Percentiles rank a stretch among this genome's conserved stretches.
Conservation (phyloP, 768 basidiomycete genomes). For the Panus rudis region DNA sequence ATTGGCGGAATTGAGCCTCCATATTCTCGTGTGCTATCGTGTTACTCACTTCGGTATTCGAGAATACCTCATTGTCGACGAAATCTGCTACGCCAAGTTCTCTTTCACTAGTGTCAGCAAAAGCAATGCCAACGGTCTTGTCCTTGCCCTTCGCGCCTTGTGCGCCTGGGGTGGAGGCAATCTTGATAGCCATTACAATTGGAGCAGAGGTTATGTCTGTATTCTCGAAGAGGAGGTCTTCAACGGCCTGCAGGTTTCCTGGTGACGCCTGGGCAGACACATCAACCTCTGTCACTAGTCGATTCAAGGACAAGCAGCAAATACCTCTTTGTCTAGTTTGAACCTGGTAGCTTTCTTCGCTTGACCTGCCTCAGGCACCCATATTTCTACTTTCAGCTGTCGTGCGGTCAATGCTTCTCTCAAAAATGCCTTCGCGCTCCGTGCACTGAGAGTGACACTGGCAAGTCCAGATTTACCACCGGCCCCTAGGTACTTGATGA, state of each 20-base stretch:
- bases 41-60: conserved; percentile 76
- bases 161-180: conserved; percentile 44
- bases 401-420: conserved; percentile 85
- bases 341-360: conserved; percentile 75
- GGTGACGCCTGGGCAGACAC: conserved; percentile 51
- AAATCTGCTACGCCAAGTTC: conserved; percentile 88
- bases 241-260: conserved; percentile 55
- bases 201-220: conserved; percentile 79
- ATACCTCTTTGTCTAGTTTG: conserved; percentile 72
- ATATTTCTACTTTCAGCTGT: conserved; percentile 91
- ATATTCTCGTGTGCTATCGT: neutral
- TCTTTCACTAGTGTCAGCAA: conserved; percentile 82
- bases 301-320: conserved; percentile 9
- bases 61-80: conserved; percentile 91
- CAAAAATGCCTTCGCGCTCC: conserved; percentile 74
- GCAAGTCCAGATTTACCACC: conserved; percentile 56
- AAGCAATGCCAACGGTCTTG: conserved; percentile 80
- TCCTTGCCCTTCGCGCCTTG: conserved; percentile 46
- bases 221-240: conserved; percentile 61
- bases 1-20: neutral
- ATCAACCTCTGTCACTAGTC: neutral
- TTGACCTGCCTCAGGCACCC: conserved; percentile 57
- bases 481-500: conserved; percentile 83
- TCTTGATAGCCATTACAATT: conserved; percentile 83
- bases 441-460: conserved; percentile 68